Evolutionary conservation across 139 green algal species (phyloP), one percentile per base, ranked within the genome.

Genomic region (Mesotaenium endlicherianum): DNA sequence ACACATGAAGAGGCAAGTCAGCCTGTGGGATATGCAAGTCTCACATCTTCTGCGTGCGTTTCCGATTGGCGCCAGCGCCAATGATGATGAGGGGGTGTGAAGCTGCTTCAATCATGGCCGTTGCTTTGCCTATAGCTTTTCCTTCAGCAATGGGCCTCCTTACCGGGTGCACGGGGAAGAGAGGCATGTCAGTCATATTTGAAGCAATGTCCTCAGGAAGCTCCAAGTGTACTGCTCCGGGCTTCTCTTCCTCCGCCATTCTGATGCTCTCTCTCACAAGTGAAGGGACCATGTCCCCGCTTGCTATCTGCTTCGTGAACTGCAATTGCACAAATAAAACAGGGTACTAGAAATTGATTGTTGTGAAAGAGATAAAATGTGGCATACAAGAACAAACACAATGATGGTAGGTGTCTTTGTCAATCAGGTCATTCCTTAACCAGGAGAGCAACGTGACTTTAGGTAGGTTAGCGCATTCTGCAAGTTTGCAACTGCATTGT

Each of bases 161-260:
- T 30, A 90, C 87, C 39, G 17, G 34, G 53, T 89, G 44, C 3
- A 74, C 60, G 1, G 44, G 20, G 41, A 84, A 88, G 38, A 90
- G 3, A 39, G 59, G 40, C 3, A 49, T 31, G 42, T 90, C 76
- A 14, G 70, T 64, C 1, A 78, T 49, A 8, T 55, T 53, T 36
- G 31, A n/a, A 1, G 87, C 87, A 60, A 90, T 87, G 64, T 90
- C 87, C 64, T 90, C 87, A 40, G 87, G 87, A 59, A 90, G 82
- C 82, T 90, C 87, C 8, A 90, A 53, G 44, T 88, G 87, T 31
- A 71, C 77, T 6, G 82, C 84, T 6, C 87, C 87, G 26, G 87
- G 87, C 26, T 82, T 75, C 72, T 90, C 87, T 44, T 90, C 87
- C 38, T 87, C 77, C 16, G 87, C 75, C 0, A 67, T 34, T 30